Evolutionary conservation across 768 basidiomycete genomes (phyloP), one percentile per base, ranked within the genome.

Genomic region (Suillus sp.): DNA sequence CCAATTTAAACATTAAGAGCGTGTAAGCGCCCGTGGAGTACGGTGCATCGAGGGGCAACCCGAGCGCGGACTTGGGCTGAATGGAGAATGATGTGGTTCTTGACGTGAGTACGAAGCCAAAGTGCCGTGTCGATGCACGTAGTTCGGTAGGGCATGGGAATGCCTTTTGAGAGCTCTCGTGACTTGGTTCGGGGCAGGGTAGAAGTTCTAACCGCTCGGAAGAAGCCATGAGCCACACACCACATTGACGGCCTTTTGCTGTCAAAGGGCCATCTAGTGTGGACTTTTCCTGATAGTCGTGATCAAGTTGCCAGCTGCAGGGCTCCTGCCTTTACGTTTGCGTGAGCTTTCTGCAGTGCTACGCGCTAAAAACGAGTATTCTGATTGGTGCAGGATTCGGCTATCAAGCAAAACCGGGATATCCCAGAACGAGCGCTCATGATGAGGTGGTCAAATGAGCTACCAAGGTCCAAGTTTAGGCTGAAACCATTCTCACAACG

Each of bases 231-330:
- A 27, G 14, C 16, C 59, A 61, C 42, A 9, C 22, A 48, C 62
- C 18, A 61, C 35, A 50, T 42, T 27, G 50, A 64, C 64, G 64
- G 64, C 27, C 54, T 65, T 63, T 65, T 47, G 62, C 53, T 62
- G 64, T 65, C 64, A 64, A 32, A 62, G 64, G 53, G 56, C 59
- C 59, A 35, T 55, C 50, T 34, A 22, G 30, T 53, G 60, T 54
- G 61, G 45, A 56, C 16, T 55, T 54, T 32, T 43, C 22, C 20
- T 61, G 62, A 63, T 47, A 53, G 32, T 62, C 32, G 51, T 42
- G 63, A 64, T 64, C 25, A 58, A 50, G 43, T 57, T 22, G 2
- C 20, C 35, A 56, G 55, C 25, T 38, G 37, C 37, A 38, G 37
- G 37, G 55, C 37, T 30, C 34, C 22, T 27, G 37, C 18, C 25